Evolutionary conservation across 2,329 filamentous ascomycete species (phyloP).

Genomic region (Fusarium humuli): DNA sequence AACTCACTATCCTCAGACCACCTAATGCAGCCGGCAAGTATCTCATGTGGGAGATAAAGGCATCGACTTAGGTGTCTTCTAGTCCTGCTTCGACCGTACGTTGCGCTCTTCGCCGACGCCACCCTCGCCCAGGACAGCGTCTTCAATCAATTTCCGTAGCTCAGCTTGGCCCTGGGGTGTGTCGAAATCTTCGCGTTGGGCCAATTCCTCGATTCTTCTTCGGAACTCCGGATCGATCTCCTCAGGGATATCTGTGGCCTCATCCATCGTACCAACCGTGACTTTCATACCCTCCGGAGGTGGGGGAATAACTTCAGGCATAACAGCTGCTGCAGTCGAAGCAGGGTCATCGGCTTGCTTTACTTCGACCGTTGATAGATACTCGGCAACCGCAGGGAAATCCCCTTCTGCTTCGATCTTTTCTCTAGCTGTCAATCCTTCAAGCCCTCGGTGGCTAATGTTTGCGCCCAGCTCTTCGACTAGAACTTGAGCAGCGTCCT

Average conservation of each 20-base stretch:
- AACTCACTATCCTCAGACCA: conserved; percentile 66
- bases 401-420: conserved; percentile 66
- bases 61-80: conserved; percentile 54
- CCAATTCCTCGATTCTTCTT: conserved; percentile 88
- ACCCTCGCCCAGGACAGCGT: conserved; percentile 78
- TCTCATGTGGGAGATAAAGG: conserved; percentile 69
- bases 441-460: conserved; percentile 71
- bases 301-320: conserved; percentile 63
- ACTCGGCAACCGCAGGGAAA: conserved; percentile 40
- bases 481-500: conserved; percentile 80
- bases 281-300: conserved; percentile 82
- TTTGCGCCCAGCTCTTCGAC: conserved; percentile 86
- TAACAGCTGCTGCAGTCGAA: conserved; percentile 44
- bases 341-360: conserved; percentile 47
- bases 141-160: conserved; percentile 81
- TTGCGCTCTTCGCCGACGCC: conserved; percentile 72
- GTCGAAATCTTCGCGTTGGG: conserved; percentile 84
- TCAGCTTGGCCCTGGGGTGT: conserved; percentile 83
- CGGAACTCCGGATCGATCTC: conserved; percentile 85
- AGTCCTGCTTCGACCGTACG: conserved; percentile 71
- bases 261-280: conserved; percentile 79
- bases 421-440: conserved; percentile 83
- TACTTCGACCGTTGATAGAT: conserved; percentile 38
- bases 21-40: conserved; percentile 64
- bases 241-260: conserved; percentile 67